These are phyloP conservation scores for Cryptomeria japonica DNA, from an alignment of 75 land plant species.

Conservation along the genomic window DNA sequence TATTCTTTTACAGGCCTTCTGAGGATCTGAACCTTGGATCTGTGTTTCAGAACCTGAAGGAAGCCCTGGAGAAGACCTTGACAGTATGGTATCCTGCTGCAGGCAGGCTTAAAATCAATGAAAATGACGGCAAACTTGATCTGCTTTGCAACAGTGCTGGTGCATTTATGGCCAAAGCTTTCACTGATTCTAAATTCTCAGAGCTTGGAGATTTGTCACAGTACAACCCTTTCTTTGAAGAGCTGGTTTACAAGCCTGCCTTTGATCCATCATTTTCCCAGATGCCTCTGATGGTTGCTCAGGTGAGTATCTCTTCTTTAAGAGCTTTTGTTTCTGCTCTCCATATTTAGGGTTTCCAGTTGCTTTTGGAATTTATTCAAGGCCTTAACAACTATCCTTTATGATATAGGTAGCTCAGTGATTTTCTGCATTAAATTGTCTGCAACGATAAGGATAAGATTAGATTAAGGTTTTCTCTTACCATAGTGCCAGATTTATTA, in stretches of 20 bases:
- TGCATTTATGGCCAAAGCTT: constrained; percentile 45
- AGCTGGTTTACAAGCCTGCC: constrained; percentile 36
- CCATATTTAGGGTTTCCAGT: neutral
- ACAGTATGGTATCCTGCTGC: constrained; percentile 61
- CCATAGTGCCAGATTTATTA: neutral
- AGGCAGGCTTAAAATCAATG: constrained; percentile 44
- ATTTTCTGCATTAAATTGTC: no score
- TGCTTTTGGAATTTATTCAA: neutral
- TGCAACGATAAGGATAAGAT: neutral
- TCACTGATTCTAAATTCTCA: constrained; percentile 34
- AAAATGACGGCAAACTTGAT: constrained; percentile 38
- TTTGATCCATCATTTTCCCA: constrained; percentile 27
- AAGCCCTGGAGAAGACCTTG: constrained; percentile 33
- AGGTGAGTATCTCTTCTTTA: constrained; percentile 22
- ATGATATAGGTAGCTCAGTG: no score
- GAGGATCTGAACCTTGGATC: neutral
- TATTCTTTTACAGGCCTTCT: constrained; percentile 42
- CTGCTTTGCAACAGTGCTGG: constrained; percentile 52
- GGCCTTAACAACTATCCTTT: no score
- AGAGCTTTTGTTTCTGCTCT: neutral
- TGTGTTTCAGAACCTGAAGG: constrained; percentile 30
- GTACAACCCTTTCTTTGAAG: constrained; percentile 48
- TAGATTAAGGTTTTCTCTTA: neutral
- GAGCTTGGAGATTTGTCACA: constrained; percentile 61
- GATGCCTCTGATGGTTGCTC: constrained; percentile 48